Conservation (phyloP, 176 grass and related monocot genomes). For the Chloris gayana region DNA sequence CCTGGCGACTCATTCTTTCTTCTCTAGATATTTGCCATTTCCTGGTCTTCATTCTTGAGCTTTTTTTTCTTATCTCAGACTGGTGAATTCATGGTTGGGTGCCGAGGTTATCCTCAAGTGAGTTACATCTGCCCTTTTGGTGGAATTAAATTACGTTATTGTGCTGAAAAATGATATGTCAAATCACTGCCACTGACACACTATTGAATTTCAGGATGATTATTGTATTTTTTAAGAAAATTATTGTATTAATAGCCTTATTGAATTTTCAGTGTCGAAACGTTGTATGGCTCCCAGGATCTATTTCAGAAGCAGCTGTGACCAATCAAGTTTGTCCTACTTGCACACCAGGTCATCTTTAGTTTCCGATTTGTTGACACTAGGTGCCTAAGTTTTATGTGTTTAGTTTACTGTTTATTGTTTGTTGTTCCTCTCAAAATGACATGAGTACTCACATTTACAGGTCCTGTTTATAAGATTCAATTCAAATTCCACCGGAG, state of each 20-base stretch:
- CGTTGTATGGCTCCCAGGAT: slow-evolving; percentile 93
- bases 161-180: slow-evolving; percentile 3
- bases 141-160: slow-evolving; percentile 7
- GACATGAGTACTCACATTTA: slow-evolving; percentile 23
- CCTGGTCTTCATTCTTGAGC: slow-evolving; percentile 7
- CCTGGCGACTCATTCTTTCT: slow-evolving; percentile 11
- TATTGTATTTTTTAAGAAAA: slow-evolving; percentile 20
- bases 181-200: background rate
- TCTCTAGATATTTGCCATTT: background rate
- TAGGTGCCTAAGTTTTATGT: slow-evolving; percentile 11
- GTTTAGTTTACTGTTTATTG: slow-evolving; percentile 9
- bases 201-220: slow-evolving; percentile 7
- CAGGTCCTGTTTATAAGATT: slow-evolving; percentile 78
- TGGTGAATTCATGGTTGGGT: slow-evolving; percentile 85
- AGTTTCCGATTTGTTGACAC: slow-evolving; percentile 28
- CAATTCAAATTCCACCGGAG: slow-evolving; percentile 80
- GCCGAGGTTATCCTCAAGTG: slow-evolving; percentile 67
- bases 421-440: slow-evolving; percentile 27
- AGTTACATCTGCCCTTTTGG: slow-evolving; percentile 39
- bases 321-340: slow-evolving; percentile 75
- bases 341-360: slow-evolving; percentile 72
- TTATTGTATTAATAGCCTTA: slow-evolving; percentile 13
- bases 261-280: slow-evolving; percentile 82
- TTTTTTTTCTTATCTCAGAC: slow-evolving; percentile 53
- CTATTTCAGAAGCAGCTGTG: slow-evolving; percentile 76